Percentiles rank a stretch among this genome's conserved stretches.
These are phyloP conservation scores for Aspergillus candidus DNA, from an alignment of 2,329 filamentous ascomycete species.

Conservation along the genomic window DNA sequence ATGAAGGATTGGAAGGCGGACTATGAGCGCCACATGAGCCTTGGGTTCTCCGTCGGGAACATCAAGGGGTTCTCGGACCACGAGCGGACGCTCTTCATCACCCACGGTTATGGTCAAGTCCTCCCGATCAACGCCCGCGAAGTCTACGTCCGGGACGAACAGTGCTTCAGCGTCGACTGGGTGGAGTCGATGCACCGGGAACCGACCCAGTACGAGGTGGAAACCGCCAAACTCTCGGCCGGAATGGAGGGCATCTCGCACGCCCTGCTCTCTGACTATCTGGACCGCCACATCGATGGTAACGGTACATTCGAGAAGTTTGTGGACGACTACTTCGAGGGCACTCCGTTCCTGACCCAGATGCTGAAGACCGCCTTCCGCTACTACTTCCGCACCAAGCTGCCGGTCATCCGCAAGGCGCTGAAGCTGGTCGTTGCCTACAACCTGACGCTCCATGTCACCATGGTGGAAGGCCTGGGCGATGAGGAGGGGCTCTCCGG, in stretches of 20 bases:
- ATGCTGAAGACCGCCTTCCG: constrained; percentile 94
- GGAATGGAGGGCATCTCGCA: constrained; percentile 81
- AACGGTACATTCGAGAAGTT: constrained; percentile 88
- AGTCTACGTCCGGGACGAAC: constrained; percentile 85
- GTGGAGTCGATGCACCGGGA: constrained; percentile 72
- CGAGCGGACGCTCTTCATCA: constrained; percentile 75
- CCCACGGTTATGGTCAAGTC: constrained; percentile 90
- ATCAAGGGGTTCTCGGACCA: constrained; percentile 73
- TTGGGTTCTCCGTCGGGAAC: constrained; percentile 86
- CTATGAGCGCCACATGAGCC: constrained; percentile 81
- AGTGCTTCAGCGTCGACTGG: constrained; percentile 92
- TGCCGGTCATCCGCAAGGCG: constrained; percentile 87
- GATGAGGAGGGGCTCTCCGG: constrained; percentile 72
- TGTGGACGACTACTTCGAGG: constrained; percentile 93
- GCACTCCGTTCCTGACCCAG: constrained; percentile 89
- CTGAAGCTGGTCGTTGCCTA: constrained; percentile 93
- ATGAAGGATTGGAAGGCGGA: constrained; percentile 99
- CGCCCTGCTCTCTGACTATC: constrained; percentile 77
- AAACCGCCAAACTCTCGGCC: constrained; percentile 82
- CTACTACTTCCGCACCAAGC: constrained; percentile 82
- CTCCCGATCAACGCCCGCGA: constrained; percentile 90
- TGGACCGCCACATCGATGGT: constrained; percentile 89
- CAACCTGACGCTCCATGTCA: constrained; percentile 90
- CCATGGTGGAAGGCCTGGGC: constrained; percentile 83
- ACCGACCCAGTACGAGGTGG: constrained; percentile 74